phyloP scores from a whole-genome alignment of 805 yeast genomes.

The Priceomyces carsonii region DNA sequence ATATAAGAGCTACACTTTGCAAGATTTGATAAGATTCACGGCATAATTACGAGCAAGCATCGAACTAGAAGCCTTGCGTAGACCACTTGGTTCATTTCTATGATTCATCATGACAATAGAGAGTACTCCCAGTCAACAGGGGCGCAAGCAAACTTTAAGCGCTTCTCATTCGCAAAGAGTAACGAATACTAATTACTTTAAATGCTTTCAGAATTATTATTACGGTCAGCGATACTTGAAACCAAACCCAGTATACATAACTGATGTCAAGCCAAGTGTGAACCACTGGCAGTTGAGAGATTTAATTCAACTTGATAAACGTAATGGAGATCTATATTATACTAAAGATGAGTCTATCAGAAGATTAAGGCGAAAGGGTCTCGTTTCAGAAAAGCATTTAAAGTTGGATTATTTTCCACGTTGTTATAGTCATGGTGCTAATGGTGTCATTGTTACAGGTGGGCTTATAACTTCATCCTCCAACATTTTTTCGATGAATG shows the following conservation, averaged over 20 bases:
- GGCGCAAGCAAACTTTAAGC: not conserved
- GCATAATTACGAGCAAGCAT: too few relatives aligned
- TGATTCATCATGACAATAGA: not conserved
- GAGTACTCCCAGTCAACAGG: slow-evolving; percentile 2
- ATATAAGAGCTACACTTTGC: too few relatives aligned
- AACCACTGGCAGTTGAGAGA: slow-evolving; percentile 84
- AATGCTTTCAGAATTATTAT: slow-evolving; percentile 45
- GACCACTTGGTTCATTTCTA: not conserved
- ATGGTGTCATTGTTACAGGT: slow-evolving; percentile 51
- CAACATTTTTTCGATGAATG: slow-evolving; percentile 22
- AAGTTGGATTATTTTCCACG: slow-evolving; percentile 67
- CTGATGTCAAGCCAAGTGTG: slow-evolving; percentile 30
- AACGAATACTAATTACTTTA: slow-evolving; percentile 14
- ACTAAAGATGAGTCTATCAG: slow-evolving; percentile 58
- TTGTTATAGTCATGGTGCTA: slow-evolving; percentile 58
- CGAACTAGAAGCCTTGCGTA: not conserved
- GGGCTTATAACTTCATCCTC: slow-evolving; percentile 47
- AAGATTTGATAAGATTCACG: not conserved
- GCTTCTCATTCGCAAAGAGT: slow-evolving; percentile 1
- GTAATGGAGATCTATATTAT: slow-evolving; percentile 52
- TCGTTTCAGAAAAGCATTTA: slow-evolving; percentile 35
- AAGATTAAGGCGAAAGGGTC: slow-evolving; percentile 21
- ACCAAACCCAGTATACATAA: slow-evolving; percentile 37
- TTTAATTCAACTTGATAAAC: slow-evolving; percentile 53
- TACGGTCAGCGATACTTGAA: slow-evolving; percentile 37